phyloP scores from a whole-genome alignment of 768 basidiomycete genomes.

The Collybiopsis confluens region DNA sequence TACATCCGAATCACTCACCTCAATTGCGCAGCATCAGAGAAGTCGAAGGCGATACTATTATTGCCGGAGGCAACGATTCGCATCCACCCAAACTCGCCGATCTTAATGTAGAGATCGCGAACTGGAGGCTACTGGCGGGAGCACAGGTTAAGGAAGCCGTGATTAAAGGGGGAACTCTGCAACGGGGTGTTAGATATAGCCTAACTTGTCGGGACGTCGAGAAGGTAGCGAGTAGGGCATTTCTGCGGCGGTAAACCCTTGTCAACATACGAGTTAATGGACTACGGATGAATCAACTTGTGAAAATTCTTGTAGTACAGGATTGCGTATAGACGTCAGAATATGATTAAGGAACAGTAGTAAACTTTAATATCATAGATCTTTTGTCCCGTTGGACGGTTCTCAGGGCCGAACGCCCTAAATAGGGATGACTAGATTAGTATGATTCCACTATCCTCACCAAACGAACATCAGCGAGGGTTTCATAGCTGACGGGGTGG shows the following conservation, averaged over 20 bases:
- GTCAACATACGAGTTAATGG: not conserved
- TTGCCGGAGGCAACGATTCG: slow-evolving; percentile 22
- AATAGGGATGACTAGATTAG: no score
- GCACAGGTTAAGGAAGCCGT: slow-evolving; percentile 34
- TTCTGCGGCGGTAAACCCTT: not conserved
- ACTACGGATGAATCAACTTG: no score
- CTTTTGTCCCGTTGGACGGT: no score
- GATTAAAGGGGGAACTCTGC: slow-evolving; percentile 45
- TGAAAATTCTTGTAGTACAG: slow-evolving; percentile 22
- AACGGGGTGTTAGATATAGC: slow-evolving; percentile 65
- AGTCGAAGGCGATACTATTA: slow-evolving; percentile 41
- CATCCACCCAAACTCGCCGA: slow-evolving; percentile 23
- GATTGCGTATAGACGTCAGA: no score
- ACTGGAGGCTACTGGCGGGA: slow-evolving; percentile 48
- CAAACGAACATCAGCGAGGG: no score
- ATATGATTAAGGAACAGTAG: no score
- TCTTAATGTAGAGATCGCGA: slow-evolving; percentile 43
- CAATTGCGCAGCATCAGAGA: slow-evolving; percentile 51
- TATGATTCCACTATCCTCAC: slow-evolving; percentile 17
- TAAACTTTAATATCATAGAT: no score
- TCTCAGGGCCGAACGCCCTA: no score
- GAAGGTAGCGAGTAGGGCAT: slow-evolving; percentile 38
- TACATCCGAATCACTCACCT: slow-evolving; percentile 8
- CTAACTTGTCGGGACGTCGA: slow-evolving; percentile 83
- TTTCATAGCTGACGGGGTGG: no score